Base-by-base conservation (phyloP, 1,284 basidiomycete species). In the Puccinia novopanici region DNA sequence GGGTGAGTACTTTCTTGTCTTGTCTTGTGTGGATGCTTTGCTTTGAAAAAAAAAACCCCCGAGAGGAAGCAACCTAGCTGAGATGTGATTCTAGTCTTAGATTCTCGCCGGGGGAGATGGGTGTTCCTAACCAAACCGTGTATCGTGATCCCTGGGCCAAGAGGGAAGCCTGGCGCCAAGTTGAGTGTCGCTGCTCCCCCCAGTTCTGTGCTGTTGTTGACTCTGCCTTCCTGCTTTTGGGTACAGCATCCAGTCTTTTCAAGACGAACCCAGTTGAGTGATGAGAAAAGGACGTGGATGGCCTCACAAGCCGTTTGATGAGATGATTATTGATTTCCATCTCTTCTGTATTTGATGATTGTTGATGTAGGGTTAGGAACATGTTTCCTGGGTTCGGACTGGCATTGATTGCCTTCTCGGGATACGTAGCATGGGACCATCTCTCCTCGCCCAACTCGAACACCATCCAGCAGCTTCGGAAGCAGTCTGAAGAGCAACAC, bases 361-460 rank as follows among this genome's bases (percentile, higher is more conserved):
- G 37, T 24, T 42, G 13, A 4, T n/a, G n/a, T 37, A 81, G 71
- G 24, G 48, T 81, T 24, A 81, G 48, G 54, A 81, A 81, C 61
- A 50, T 95, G 83, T 94, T 97, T 87, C 95, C 95, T 72, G 95
- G 95, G 55, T 92, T 98, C 85, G 94, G 94, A 78, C 93, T 93
- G 82, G 95, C 92, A 57, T 89, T 93, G 80, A 93, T 92, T 82
- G 92, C 93, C 0, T 98, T 98, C 88, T 91, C 93, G 50, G 91
- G 90, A 82, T 98, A 96, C 84, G 93, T 97, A 70, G 87, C 65
- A 45, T 74, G 71, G 72, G 79, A 81, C 30, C 57, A 74, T 12
- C 52, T 81, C 9, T 73, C 79, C 30, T 75, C 71, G 24, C 72
- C 79, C 30, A 42, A 80, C 50, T 80, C 78, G 17, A 65, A 48